Conservation (phyloP, 257 asterid species). For the Scutellaria minor region DNA sequence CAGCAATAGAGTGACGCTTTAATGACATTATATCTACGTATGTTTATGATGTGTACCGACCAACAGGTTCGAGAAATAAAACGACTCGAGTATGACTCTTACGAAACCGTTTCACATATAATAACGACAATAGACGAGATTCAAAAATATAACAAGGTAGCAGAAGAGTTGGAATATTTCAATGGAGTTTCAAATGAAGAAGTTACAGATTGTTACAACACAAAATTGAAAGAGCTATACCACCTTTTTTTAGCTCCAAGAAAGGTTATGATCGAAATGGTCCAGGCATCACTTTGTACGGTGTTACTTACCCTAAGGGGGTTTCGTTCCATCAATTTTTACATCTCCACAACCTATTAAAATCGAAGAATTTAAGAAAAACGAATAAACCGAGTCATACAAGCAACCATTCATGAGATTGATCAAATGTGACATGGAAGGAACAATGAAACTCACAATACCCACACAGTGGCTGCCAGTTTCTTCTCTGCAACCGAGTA, state of each 20-base stretch:
- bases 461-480: conserved; percentile 31
- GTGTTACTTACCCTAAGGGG: conserved; percentile 27
- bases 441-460: conserved; percentile 36
- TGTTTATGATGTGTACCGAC: neutral
- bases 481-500: conserved; percentile 37
- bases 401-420: neutral
- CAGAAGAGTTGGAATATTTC: conserved; percentile 6
- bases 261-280: conserved; percentile 12
- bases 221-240: conserved; percentile 25
- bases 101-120: too few species aligned
- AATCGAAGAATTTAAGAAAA: neutral
- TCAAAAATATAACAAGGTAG: neutral
- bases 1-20: conserved; percentile 10
- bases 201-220: conserved; percentile 24
- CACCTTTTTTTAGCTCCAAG: conserved; percentile 28
- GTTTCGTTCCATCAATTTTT: conserved; percentile 26
- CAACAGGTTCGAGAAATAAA: too few species aligned
- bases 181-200: conserved; percentile 15
- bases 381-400: neutral
- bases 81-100: too few species aligned
- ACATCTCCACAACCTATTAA: conserved; percentile 32
- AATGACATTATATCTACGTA: conserved; percentile 25
- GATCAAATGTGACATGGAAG: neutral
- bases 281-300: conserved; percentile 39
- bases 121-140: too few species aligned